Conservation (phyloP, 306 rosid species). For the Cicer cuneatum region DNA sequence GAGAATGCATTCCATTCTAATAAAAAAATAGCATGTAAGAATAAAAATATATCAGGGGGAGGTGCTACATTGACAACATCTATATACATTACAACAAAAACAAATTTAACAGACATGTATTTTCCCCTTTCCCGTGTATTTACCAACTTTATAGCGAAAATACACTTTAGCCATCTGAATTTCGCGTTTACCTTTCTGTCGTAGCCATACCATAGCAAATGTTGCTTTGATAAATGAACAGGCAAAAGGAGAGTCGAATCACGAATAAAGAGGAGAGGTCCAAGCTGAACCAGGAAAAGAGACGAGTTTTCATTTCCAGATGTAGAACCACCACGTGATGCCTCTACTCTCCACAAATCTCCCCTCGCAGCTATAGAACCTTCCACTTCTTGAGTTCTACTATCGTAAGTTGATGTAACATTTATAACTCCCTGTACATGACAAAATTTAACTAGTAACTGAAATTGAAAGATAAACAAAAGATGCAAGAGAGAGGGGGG, state of each 20-base stretch:
- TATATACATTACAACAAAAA: constrained; percentile 39
- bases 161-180: constrained; percentile 31
- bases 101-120: constrained; percentile 10
- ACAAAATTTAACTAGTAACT: constrained; percentile 39
- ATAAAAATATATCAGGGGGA: background rate
- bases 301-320: constrained; percentile 82
- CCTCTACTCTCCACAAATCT: constrained; percentile 96
- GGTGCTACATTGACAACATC: constrained; percentile 21
- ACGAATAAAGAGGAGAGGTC: constrained; percentile 89
- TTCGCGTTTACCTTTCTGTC: constrained; percentile 81
- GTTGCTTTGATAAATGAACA: constrained; percentile 92
- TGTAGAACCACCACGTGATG: constrained; percentile 79
- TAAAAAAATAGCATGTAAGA: constrained; percentile 40
- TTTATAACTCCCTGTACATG: constrained; percentile 72
- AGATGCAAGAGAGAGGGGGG: background rate
- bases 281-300: constrained; percentile 93
- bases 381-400: constrained; percentile 84
- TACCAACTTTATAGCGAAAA: constrained; percentile 2
- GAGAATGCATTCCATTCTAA: constrained; percentile 96
- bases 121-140: constrained; percentile 8
- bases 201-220: constrained; percentile 97
- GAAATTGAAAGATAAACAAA: constrained; percentile 30
- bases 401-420: constrained; percentile 81
- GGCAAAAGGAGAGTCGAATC: constrained; percentile 96
- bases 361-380: constrained; percentile 92